phyloP scores from a whole-genome alignment of 441 rosid genomes.

The Syzygium syzygioides region DNA sequence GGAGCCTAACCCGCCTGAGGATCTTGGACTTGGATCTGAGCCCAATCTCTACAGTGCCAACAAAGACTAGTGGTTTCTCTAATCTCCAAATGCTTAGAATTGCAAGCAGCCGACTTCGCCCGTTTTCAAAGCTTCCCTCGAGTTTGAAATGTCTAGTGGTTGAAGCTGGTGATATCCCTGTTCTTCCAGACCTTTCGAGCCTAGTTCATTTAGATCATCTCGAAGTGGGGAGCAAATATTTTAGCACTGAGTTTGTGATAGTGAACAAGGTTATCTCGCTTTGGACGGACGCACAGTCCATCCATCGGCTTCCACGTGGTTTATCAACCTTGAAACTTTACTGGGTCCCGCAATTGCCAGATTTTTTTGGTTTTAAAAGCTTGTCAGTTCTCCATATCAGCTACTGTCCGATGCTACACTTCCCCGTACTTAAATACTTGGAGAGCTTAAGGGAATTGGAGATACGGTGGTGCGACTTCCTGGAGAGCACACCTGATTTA shows the following conservation, averaged over 20 bases:
- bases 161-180: background rate
- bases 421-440: too few relatives aligned
- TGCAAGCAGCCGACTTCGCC: fast-evolving
- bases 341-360: background rate
- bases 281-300: background rate
- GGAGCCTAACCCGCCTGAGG: fast-evolving
- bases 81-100: background rate
- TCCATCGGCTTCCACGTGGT: background rate
- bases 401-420: background rate
- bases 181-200: background rate
- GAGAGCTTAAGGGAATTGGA: too few relatives aligned
- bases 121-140: background rate
- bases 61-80: background rate
- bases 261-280: background rate
- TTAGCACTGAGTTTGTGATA: too few relatives aligned
- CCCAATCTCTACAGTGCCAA: background rate
- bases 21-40: background rate
- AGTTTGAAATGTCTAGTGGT: background rate
- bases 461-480: too few relatives aligned
- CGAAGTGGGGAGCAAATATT: fast-evolving
- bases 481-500: too few relatives aligned
- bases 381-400: background rate
- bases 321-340: background rate
- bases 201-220: background rate
- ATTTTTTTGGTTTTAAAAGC: background rate